Base-by-base conservation (phyloP, 192 early-diverging fungal species). In the Pilobolus umbonatus region DNA sequence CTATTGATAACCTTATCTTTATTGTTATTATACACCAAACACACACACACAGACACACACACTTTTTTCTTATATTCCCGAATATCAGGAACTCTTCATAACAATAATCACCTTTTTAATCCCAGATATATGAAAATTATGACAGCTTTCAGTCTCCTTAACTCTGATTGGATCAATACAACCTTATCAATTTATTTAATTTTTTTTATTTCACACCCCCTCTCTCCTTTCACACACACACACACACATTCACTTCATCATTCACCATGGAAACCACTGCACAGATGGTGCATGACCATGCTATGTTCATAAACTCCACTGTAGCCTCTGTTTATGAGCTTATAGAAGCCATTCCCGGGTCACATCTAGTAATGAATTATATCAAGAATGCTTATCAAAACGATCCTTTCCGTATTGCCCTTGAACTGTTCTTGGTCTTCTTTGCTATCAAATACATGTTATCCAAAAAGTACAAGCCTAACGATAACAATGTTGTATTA, bases 371-470 rank as follows among this genome's bases (percentile, higher is more conserved):
- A 5, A 75, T 85, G 65, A 77, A 79, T 60, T 95, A 98, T 74
- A 76, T 95, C 56, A 85, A 88, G 68, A 89, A 84, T 62, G 92
- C 89, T 35, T 89, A 98, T 82, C 92, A 95, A 75, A 82, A 98
- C 69, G 95, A 96, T 75, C 93, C 92, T 1, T 87, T 90, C 72
- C 85, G 95, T 59, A 84, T 87, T 15, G 74, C 87, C 14, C 78
- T 98, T 6, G 95, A 98, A 55, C 64, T 88, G 8, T 80, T 86
- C 32, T 69, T 98, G 55, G 83, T 95, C 48, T 73, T 86, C 39
- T 96, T 93, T 66, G 90, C 92, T 60, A 73, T 93, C 64, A 91
- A 90, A 80, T 96, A 95, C 75, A 83, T 94, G 68, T 73, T 88
- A 54, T 80, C 84, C 45, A 90, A 87, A 65, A 87, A 86, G 61